A percentile compares a stretch with the other conserved stretches of the same genome.
Evolutionary conservation across 352 stramenopile genomes (phyloP).

Genomic region (Pythium chondricola): DNA sequence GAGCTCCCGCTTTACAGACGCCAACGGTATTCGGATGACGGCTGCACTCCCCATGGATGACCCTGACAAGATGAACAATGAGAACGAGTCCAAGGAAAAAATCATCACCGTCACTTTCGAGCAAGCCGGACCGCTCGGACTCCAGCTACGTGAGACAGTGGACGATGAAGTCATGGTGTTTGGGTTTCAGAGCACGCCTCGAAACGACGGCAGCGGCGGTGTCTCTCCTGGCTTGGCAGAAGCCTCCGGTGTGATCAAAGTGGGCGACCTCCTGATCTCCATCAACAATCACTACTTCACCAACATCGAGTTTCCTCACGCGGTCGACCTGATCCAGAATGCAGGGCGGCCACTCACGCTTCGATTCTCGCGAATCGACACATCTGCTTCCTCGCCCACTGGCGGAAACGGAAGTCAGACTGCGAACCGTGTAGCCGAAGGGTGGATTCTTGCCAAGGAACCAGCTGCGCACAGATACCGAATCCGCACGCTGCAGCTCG

Average conservation of each 20-base stretch:
- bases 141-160: slow-evolving; percentile 76
- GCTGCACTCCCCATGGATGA: slow-evolving; percentile 44
- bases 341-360: slow-evolving; percentile 69
- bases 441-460: slow-evolving; percentile 84
- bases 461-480: slow-evolving; percentile 63
- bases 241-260: slow-evolving; percentile 65
- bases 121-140: slow-evolving; percentile 54
- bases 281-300: slow-evolving; percentile 87
- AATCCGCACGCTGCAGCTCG: slow-evolving; percentile 78
- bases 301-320: slow-evolving; percentile 78
- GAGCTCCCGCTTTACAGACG: slow-evolving; percentile 70
- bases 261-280: slow-evolving; percentile 79
- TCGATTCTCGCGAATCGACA: slow-evolving; percentile 69
- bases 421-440: slow-evolving; percentile 58
- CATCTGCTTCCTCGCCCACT: slow-evolving; percentile 14
- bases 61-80: slow-evolving; percentile 41
- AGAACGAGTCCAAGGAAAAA: slow-evolving; percentile 80
- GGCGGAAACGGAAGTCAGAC: slow-evolving; percentile 7
- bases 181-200: slow-evolving; percentile 60
- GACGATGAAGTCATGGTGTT: slow-evolving; percentile 88
- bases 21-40: slow-evolving; percentile 76
- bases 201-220: slow-evolving; percentile 17
- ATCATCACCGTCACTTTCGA: slow-evolving; percentile 87
- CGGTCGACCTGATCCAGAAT: slow-evolving; percentile 67
- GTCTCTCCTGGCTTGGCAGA: slow-evolving; percentile 55